Conservation (phyloP, 2,329 filamentous ascomycete genomes). For the Xylaria arbuscula region DNA sequence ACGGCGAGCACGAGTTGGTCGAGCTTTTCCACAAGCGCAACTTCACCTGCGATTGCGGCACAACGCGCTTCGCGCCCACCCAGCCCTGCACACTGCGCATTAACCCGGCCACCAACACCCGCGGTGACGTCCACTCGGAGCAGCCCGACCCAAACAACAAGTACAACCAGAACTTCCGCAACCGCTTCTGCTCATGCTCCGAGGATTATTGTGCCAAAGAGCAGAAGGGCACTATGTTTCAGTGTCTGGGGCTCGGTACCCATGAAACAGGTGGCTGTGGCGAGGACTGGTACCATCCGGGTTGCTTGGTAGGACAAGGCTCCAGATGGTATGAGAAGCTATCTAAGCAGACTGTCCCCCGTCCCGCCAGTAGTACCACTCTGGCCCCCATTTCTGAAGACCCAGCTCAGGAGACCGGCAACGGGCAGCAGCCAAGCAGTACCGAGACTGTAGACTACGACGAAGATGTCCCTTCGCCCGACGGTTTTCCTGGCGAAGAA, state of each 20-base stretch:
- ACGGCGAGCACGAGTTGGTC: slow-evolving; percentile 93
- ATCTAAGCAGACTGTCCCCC: slow-evolving; percentile 50
- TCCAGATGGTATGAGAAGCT: slow-evolving; percentile 75
- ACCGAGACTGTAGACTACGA: slow-evolving; percentile 55
- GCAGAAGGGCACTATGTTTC: slow-evolving; percentile 98
- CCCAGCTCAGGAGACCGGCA: slow-evolving; percentile 45
- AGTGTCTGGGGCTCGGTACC: slow-evolving; percentile 87
- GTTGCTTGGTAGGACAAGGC: slow-evolving; percentile 85
- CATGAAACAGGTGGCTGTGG: slow-evolving; percentile 88
- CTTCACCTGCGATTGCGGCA: slow-evolving; percentile 97
- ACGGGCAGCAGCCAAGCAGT: slow-evolving; percentile 38
- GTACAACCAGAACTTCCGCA: slow-evolving; percentile 96
- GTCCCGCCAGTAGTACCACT: slow-evolving; percentile 40
- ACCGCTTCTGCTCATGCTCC: slow-evolving; percentile 89
- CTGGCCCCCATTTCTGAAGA: slow-evolving; percentile 65
- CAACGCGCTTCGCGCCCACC: slow-evolving; percentile 76
- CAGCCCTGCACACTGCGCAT: slow-evolving; percentile 79
- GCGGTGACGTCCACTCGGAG: slow-evolving; percentile 82
- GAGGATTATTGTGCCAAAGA: slow-evolving; percentile 88
- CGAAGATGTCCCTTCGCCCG: slow-evolving; percentile 75
- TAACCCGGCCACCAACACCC: slow-evolving; percentile 77
- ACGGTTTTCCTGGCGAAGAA: slow-evolving; percentile 89
- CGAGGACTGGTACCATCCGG: slow-evolving; percentile 98
- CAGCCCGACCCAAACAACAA: slow-evolving; percentile 77
- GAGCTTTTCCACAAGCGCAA: slow-evolving; percentile 96